Percentiles rank a stretch among this genome's conserved stretches.
Conservation (phyloP, 164 flowering plant species). For the Malania oleifera region DNA sequence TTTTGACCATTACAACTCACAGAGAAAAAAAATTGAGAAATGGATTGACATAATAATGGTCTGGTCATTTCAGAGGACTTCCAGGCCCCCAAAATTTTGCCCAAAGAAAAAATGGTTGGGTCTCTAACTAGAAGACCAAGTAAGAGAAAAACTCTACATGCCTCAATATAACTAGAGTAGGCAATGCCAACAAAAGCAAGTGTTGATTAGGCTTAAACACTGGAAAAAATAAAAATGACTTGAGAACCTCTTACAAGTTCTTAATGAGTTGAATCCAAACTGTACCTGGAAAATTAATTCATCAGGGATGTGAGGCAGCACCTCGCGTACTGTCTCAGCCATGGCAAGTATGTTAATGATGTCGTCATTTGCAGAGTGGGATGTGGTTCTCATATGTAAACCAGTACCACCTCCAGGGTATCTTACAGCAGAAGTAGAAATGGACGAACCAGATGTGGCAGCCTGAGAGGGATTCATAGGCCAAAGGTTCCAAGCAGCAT, state of each 20-base stretch:
- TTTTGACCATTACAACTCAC: no score
- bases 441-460: constrained; percentile 38
- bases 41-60: no score
- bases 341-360: constrained; percentile 71
- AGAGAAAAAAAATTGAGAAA: no score
- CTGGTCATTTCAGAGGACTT: no score
- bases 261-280: neutral
- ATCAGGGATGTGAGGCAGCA: constrained; percentile 90
- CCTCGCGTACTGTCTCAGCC: constrained; percentile 94
- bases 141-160: neutral
- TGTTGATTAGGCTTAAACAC: no score
- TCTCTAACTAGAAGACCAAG: neutral
- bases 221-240: no score
- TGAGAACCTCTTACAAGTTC: no score
- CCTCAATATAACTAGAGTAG: no score
- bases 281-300: constrained; percentile 86
- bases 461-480: constrained; percentile 62
- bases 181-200: no score
- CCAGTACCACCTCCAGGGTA: constrained; percentile 38
- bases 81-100: no score
- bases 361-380: constrained; percentile 43
- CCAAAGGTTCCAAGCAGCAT: constrained; percentile 85
- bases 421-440: constrained; percentile 37
- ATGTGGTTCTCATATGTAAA: constrained; percentile 43
- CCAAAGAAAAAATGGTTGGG: no score